These are phyloP conservation scores for Thermomucor indicae-seudaticae DNA, from an alignment of 371 early-diverging fungal species.

Conservation along the genomic window DNA sequence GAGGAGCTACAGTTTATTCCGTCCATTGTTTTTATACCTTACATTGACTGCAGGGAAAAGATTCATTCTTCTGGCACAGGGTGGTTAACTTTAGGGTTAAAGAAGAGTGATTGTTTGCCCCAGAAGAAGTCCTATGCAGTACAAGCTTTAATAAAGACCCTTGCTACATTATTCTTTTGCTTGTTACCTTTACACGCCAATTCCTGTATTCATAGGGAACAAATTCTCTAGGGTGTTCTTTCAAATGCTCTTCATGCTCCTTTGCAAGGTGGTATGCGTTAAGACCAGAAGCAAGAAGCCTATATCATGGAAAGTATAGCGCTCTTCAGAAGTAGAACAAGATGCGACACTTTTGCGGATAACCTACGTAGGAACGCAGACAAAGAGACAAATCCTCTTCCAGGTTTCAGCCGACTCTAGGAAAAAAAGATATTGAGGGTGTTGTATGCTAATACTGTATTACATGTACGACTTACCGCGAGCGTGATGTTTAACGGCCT, in stretches of 20 bases:
- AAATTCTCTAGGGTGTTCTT: slow-evolving; percentile 38
- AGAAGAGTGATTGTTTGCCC: slow-evolving; percentile 46
- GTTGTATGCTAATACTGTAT: background rate
- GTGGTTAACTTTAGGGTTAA: slow-evolving; percentile 47
- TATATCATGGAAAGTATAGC: too few relatives aligned
- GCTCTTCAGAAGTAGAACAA: too few relatives aligned
- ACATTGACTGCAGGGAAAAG: too few relatives aligned
- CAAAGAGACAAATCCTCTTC: slow-evolving; percentile 48
- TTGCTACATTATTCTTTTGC: background rate
- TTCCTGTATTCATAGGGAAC: slow-evolving; percentile 46
- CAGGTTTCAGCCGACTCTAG: slow-evolving; percentile 46
- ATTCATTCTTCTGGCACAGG: slow-evolving; percentile 3
- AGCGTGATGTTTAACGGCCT: slow-evolving; percentile 45
- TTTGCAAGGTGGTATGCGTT: slow-evolving; percentile 43
- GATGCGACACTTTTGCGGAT: too few relatives aligned
- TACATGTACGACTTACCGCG: slow-evolving; percentile 19
- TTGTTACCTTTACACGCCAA: slow-evolving; percentile 30
- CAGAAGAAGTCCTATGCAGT: slow-evolving; percentile 33
- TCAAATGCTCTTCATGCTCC: slow-evolving; percentile 33
- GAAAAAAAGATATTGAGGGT: background rate
- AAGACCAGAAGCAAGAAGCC: slow-evolving; percentile 36
- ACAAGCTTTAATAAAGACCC: background rate
- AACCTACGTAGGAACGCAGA: slow-evolving; percentile 47
- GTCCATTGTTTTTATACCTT: background rate
- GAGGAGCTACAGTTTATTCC: background rate